These are phyloP conservation scores for Fusarium nurragi DNA, from an alignment of 2,329 filamentous ascomycete species.

Conservation along the genomic window DNA sequence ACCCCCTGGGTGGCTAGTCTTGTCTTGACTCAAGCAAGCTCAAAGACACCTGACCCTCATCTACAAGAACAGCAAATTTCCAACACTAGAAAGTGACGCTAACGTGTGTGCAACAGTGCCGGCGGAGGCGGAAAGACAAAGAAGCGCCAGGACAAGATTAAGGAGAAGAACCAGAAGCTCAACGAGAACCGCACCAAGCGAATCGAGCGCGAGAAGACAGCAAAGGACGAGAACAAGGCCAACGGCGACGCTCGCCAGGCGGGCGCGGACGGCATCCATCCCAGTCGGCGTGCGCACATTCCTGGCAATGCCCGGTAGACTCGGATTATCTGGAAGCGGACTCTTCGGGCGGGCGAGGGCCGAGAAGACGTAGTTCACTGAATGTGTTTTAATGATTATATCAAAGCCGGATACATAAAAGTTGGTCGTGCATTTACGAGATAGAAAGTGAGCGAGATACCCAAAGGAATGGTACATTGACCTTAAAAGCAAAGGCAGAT, in stretches of 20 bases:
- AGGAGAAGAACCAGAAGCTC: constrained; percentile 85
- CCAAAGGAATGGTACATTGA: constrained; percentile 43
- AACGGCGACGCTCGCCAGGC: constrained; percentile 37
- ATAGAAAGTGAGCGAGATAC: constrained; percentile 44
- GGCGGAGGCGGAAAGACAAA: constrained; percentile 86
- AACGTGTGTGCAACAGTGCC: constrained; percentile 62
- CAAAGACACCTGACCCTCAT: constrained; percentile 6
- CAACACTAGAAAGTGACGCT: constrained; percentile 8
- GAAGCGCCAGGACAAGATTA: constrained; percentile 78
- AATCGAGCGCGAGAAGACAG: constrained; percentile 57
- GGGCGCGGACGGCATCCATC: constrained; percentile 57
- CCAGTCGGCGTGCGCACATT: constrained; percentile 57
- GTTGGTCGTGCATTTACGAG: constrained; percentile 27
- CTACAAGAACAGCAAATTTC: constrained; percentile 8
- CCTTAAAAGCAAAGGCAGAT: constrained; percentile 16
- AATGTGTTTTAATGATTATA: constrained; percentile 16
- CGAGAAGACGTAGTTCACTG: neutral
- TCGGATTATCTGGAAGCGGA: neutral
- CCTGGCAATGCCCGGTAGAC: constrained; percentile 33
- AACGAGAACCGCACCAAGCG: constrained; percentile 69
- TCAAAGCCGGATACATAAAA: constrained; percentile 34
- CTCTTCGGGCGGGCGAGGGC: neutral
- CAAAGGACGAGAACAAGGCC: constrained; percentile 45
- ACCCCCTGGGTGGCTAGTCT: neutral
- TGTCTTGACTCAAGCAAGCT: constrained; percentile 6